phyloP scores from a whole-genome alignment of 805 yeast species.

The Candida adriatica region DNA sequence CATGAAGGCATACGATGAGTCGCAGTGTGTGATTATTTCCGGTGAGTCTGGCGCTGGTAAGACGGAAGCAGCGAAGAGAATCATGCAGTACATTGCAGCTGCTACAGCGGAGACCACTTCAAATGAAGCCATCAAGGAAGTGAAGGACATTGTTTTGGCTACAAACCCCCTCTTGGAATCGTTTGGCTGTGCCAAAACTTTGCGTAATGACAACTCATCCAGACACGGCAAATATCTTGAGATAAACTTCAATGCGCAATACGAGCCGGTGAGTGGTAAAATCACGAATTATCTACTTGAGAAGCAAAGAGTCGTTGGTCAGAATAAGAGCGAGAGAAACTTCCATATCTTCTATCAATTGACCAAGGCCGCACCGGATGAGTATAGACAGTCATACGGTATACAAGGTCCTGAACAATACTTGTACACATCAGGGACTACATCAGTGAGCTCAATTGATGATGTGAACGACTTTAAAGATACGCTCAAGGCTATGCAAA shows the following conservation, averaged over 20 bases:
- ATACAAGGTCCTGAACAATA: slow-evolving; percentile 93
- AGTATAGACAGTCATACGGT: slow-evolving; percentile 78
- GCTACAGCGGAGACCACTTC: slow-evolving; percentile 67
- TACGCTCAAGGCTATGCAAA: slow-evolving; percentile 78
- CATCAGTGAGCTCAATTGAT: slow-evolving; percentile 79
- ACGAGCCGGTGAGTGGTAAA: slow-evolving; percentile 91
- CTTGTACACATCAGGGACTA: slow-evolving; percentile 82
- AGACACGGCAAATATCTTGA: slow-evolving; percentile 93
- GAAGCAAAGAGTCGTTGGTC: slow-evolving; percentile 95
- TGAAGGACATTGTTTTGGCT: slow-evolving; percentile 96
- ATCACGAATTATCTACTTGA: slow-evolving; percentile 92
- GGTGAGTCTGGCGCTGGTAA: slow-evolving; percentile 99
- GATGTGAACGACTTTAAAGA: slow-evolving; percentile 75
- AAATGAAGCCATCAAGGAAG: slow-evolving; percentile 66
- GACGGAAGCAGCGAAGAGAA: slow-evolving; percentile 95
- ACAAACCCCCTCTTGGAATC: slow-evolving; percentile 90
- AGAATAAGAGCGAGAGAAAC: slow-evolving; percentile 85
- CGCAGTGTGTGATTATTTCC: slow-evolving; percentile 94
- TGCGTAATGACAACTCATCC: slow-evolving; percentile 83
- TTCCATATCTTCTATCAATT: slow-evolving; percentile 96
- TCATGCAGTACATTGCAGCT: slow-evolving; percentile 94
- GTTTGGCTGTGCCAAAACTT: slow-evolving; percentile 90
- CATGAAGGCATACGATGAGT: slow-evolving; percentile 88
- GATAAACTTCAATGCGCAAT: slow-evolving; percentile 73
- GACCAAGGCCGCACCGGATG: slow-evolving; percentile 83